Base-by-base conservation (phyloP, 306 rosid species). In the Dicorynia guianensis region DNA sequence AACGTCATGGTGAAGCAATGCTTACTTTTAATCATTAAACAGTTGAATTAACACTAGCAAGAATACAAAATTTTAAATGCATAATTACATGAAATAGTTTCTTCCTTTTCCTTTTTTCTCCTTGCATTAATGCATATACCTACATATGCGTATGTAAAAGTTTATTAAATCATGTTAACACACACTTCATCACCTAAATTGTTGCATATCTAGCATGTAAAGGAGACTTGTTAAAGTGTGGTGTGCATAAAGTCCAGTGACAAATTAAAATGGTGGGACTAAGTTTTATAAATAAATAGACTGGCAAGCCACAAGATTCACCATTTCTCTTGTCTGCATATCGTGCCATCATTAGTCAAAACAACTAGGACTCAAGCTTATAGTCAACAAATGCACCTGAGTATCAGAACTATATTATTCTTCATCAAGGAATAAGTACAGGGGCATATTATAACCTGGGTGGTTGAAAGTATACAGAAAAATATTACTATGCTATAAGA, bases 261-360 rank as follows among this genome's bases (percentile, higher is more conserved):
- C 38, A 81, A 64, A 75, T 66, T 19, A 76, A 18, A 43, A 19
- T 71, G 19, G 39, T 9, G 19, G 11, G 71, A 48, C 70, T 70
- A 63, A 63, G 77, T 61, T 46, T 63, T 53, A 15, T 14, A 20
- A 40, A 65, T 58, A 4, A 69, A 40, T 74, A 74, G 58, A 64
- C 55, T 38, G 73, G 68, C 56, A 62, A 60, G 25, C 36, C 49
- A 39, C 59, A 75, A 75, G 75, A 70, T 79, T 65, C 36, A 68
- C 46, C 50, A 70, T 42, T 47, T n/a, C 74, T 58, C 44, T 70
- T 35, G 71, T 9, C n/a, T 36, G 67, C 61, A 17, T 55, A 63
- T 56, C 50, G 34, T 49, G 57, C 54, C 57, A 64, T 74, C 60
- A 69, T 58, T 5, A 42, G 67, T 33, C 44, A 63, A 66, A 36